Conservation (phyloP, 2,329 filamentous ascomycete genomes). For the Fusarium sp. region DNA sequence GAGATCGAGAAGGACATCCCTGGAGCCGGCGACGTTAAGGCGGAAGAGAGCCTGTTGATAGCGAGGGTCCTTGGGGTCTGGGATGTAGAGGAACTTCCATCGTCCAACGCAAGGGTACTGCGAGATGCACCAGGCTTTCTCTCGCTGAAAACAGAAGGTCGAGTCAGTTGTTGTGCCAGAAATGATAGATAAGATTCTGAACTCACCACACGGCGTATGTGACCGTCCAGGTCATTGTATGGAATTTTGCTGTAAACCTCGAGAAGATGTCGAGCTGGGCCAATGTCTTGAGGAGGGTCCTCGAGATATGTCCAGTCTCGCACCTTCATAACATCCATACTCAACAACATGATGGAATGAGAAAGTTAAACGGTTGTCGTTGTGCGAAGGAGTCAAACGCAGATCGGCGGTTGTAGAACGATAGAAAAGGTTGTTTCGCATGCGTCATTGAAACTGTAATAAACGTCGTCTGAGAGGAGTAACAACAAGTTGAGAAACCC, state of each 20-base stretch:
- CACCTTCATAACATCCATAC: constrained; percentile 51
- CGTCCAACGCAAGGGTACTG: constrained; percentile 60
- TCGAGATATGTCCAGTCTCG: constrained; percentile 54
- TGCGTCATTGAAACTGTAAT: constrained; percentile 34
- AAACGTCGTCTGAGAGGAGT: constrained; percentile 12
- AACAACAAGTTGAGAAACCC: constrained; percentile 2
- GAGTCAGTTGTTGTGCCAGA: constrained; percentile 15
- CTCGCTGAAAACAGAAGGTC: constrained; percentile 50
- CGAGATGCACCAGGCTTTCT: constrained; percentile 58
- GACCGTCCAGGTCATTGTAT: constrained; percentile 49
- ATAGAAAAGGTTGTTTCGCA: neutral
- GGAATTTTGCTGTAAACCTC: constrained; percentile 54
- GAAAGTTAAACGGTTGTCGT: neutral
- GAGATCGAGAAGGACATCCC: constrained; percentile 59
- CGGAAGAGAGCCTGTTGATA: constrained; percentile 58
- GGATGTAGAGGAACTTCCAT: constrained; percentile 61
- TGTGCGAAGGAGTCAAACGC: constrained; percentile 1
- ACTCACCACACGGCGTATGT: constrained; percentile 53
- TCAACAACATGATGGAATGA: constrained; percentile 39
- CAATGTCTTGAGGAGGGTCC: constrained; percentile 52
- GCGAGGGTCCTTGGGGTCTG: constrained; percentile 54
- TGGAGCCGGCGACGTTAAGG: constrained; percentile 53
- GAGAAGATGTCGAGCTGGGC: constrained; percentile 52
- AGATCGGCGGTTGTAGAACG: constrained; percentile 7
- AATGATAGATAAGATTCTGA: neutral